Percentiles rank a stretch among this genome's conserved stretches.
Conservation (phyloP, 2,329 filamentous ascomycete species). For the Aspergillus cejpii region DNA sequence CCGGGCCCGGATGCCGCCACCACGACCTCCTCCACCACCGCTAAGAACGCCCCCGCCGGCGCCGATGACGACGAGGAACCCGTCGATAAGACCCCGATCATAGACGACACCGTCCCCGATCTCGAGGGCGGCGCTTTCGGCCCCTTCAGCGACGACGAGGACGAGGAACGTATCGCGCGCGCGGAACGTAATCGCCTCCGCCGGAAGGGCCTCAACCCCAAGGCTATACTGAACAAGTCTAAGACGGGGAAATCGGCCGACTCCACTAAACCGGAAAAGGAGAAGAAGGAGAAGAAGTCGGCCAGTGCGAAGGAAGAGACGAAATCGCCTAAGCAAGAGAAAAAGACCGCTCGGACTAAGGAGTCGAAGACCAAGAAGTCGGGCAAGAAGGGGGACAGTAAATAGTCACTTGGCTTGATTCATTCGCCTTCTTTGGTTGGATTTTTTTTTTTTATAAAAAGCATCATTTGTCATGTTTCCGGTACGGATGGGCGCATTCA, state of each 20-base stretch:
- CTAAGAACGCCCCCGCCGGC: constrained; percentile 16
- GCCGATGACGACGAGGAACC: constrained; percentile 45
- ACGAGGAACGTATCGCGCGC: constrained; percentile 63
- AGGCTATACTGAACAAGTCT: constrained; percentile 45
- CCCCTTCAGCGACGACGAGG: constrained; percentile 67
- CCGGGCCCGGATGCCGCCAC: no score
- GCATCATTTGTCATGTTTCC: constrained; percentile 8
- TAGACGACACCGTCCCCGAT: constrained; percentile 27
- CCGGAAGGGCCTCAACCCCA: constrained; percentile 66
- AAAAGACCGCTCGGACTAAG: no score
- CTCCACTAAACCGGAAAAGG: constrained; percentile 7
- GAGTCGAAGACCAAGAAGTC: constrained; percentile 25
- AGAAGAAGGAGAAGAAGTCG: constrained; percentile 22
- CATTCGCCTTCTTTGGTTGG: constrained; percentile 18
- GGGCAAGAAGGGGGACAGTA: no score
- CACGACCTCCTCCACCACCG: constrained; percentile 4
- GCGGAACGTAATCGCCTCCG: constrained; percentile 68
- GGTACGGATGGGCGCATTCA: constrained; percentile 16
- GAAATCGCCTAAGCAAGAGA: no score
- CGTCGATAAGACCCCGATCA: constrained; percentile 64
- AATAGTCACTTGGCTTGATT: constrained; percentile 21
- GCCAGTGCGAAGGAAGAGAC: constrained; percentile 6
- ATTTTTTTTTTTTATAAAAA: constrained; percentile 10
- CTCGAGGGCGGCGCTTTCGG: constrained; percentile 55
- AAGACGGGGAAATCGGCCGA: constrained; percentile 24